phyloP scores from a whole-genome alignment of 495 filamentous ascomycete species.

The Penicillium antarcticum region DNA sequence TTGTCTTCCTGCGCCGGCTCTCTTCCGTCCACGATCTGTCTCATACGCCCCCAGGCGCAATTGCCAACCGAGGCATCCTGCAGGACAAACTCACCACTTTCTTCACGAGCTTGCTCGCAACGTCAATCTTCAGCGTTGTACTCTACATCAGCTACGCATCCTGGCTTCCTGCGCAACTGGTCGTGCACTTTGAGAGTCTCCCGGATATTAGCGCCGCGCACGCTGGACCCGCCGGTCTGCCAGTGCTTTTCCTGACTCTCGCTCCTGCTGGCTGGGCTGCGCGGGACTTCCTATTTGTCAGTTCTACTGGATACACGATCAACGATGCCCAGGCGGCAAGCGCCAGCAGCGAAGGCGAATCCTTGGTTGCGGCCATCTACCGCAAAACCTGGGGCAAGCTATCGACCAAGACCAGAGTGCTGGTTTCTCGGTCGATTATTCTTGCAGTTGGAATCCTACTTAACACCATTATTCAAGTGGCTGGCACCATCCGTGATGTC shows the following conservation, averaged over 20 bases:
- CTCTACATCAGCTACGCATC: constrained; percentile 61
- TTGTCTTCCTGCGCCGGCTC: constrained; percentile 63
- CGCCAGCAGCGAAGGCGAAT: constrained; percentile 57
- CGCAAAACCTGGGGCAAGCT: constrained; percentile 50
- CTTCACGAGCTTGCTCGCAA: constrained; percentile 61
- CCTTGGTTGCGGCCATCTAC: constrained; percentile 54
- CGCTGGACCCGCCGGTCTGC: constrained; percentile 47
- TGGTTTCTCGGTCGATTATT: constrained; percentile 60
- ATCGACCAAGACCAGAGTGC: constrained; percentile 59
- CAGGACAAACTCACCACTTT: constrained; percentile 59
- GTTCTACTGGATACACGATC: constrained; percentile 48
- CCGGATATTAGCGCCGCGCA: constrained; percentile 61
- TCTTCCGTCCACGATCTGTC: constrained; percentile 59
- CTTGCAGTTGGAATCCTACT: constrained; percentile 52
- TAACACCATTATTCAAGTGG: constrained; percentile 64
- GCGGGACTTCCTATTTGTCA: constrained; percentile 72
- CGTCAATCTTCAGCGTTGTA: constrained; percentile 63
- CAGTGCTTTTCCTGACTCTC: constrained; percentile 48
- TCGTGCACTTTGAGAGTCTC: constrained; percentile 66
- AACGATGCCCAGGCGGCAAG: constrained; percentile 51
- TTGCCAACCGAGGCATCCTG: constrained; percentile 67
- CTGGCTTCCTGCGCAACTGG: constrained; percentile 64
- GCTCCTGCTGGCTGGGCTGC: constrained; percentile 67
- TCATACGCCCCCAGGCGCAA: constrained; percentile 31
- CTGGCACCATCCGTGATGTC: constrained; percentile 60